A percentile compares a stretch with the other conserved stretches of the same genome.
These are phyloP conservation scores for Beta macrorhiza DNA, from an alignment of 179 eudicot species.

Conservation along the genomic window DNA sequence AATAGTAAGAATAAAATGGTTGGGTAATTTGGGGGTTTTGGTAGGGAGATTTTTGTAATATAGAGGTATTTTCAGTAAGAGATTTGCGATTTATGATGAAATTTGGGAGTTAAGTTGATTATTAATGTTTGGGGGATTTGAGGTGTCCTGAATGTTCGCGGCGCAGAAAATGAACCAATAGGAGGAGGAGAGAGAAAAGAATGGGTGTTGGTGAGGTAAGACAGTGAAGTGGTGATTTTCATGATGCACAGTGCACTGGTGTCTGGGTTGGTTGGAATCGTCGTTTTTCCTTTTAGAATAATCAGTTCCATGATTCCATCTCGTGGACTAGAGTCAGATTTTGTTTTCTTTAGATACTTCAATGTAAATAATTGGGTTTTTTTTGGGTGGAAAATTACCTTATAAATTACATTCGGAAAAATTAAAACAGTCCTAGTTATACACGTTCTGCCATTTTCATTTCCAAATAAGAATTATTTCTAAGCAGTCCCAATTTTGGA, in stretches of 20 bases:
- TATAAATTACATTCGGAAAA: no score
- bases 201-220: not conserved
- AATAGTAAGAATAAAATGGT: not conserved
- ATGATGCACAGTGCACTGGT: not conserved
- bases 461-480: no score
- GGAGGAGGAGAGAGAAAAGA: not conserved
- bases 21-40: not conserved
- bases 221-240: not conserved
- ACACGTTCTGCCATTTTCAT: no score
- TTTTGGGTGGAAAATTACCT: no score
- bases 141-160: not conserved
- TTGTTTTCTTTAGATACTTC: no score
- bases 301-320: no score
- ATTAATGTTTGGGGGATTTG: not conserved
- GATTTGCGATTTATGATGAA: no score
- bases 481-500: no score
- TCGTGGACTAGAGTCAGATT: no score
- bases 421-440: no score
- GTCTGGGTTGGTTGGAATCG: not conserved
- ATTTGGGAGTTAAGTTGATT: not conserved
- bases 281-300: no score
- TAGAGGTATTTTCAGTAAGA: not conserved
- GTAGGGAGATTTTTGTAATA: not conserved
- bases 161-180: not conserved
- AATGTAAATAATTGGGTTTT: no score